Evolutionary conservation across 768 basidiomycete species (phyloP), one percentile per base, ranked within the genome.

Genomic region (Podaxis rugospora): DNA sequence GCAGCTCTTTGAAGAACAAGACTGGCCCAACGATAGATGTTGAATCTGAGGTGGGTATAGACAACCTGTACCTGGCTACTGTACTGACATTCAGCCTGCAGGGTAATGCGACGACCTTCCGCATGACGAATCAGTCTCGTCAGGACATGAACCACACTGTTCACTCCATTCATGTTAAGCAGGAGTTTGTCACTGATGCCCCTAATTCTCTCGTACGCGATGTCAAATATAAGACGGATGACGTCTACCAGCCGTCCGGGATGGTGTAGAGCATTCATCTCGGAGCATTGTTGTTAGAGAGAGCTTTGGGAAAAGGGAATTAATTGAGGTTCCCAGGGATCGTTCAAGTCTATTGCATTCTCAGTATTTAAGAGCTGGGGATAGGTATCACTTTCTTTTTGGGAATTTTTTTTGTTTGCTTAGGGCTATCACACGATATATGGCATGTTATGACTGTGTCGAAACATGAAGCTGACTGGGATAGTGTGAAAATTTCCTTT

Each of bases 101-200:
- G 66, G 52, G 42, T 3, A 59, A 63, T 23, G 51, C 57, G n/a
- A 62, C 62, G 13, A 60, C 70, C 3, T 72, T 68, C 65, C 68
- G 72, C n/a, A 66, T 74, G 69, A 67, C 70, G 40, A 64, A 66
- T 35, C 69, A 68, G 46, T 63, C 64, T 2, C 62, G 64, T 10
- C 66, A 65, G 9, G 63, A 66, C 18, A 61, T 62, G 9, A 65
- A 62, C 11, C 62, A 66, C 32, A 65, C 60, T 10, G 62, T 67
- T 28, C 68, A 68, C 27, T 70, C 72, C 0, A 68, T 72, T 16
- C 67, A 71, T 59, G 70, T 74, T 39, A 69, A 72, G 54, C 71
- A 72, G 52, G 73, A 72, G 50, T 64, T 69, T 1, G 58, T 71
- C 14, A 65, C 68, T 4, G 69, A 70, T 49, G 42, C 63, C 25